A percentile compares a stretch with the other conserved stretches of the same genome.
Evolutionary conservation across 192 early-diverging fungal genomes (phyloP).

Genomic region (Coemansia biformis): DNA sequence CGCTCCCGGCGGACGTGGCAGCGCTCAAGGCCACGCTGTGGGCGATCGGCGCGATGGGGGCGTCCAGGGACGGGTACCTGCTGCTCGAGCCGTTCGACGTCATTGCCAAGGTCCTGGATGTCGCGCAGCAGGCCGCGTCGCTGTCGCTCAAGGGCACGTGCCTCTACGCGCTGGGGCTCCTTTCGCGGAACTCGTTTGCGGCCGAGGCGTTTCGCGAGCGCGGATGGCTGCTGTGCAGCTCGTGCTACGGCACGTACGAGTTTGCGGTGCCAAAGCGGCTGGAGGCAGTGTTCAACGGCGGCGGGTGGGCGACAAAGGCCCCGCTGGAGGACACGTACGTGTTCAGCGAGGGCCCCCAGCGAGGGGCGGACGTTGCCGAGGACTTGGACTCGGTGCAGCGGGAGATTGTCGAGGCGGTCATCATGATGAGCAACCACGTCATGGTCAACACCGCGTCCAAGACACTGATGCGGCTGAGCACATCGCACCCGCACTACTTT

Average conservation of each 20-base stretch:
- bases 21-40: constrained; percentile 50
- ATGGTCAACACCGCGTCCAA: constrained; percentile 41
- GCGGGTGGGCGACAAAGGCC: constrained; percentile 34
- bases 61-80: constrained; percentile 36
- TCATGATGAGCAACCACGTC: constrained; percentile 43
- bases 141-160: constrained; percentile 45
- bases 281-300: constrained; percentile 27
- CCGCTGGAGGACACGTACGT: constrained; percentile 33
- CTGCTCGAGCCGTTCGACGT: constrained; percentile 32
- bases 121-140: constrained; percentile 20
- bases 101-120: constrained; percentile 25
- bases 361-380: constrained; percentile 5
- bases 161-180: constrained; percentile 37
- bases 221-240: constrained; percentile 45
- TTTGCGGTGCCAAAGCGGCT: constrained; percentile 39
- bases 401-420: constrained; percentile 43
- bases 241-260: constrained; percentile 45
- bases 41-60: constrained; percentile 49
- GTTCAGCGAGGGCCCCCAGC: constrained; percentile 11
- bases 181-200: constrained; percentile 45
- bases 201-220: constrained; percentile 41
- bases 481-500: constrained; percentile 51
- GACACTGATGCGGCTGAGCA: constrained; percentile 43
- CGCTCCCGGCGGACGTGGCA: constrained; percentile 21
- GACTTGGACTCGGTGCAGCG: constrained; percentile 50